Base-by-base conservation (phyloP, 148 eudicot genomes). In the Cornus florida region DNA sequence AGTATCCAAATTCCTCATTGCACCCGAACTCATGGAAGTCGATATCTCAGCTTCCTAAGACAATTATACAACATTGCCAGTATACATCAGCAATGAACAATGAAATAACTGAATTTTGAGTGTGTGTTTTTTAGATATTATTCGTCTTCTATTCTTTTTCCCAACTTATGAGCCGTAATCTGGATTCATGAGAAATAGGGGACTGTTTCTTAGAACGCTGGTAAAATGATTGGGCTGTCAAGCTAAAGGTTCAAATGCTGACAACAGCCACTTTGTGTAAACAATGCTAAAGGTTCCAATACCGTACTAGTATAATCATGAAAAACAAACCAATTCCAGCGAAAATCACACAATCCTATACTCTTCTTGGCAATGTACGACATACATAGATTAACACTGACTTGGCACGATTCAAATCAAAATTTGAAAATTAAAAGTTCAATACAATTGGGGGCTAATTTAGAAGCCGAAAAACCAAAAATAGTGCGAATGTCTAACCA, bases 11-110 rank as follows among this genome's bases (percentile, higher is more conserved):
- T 91, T 95, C 88, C 98, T 88, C 5, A 90, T 85, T 9, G 95
- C 88, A 24, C 90, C 94, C 22, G 94, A 81, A 67, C 79, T 81
- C 77, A 92, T 80, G 74, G 97, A 93, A 75, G 87, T 78, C 59
- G 94, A 90, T 83, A 95, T 95, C 86, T 95, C 98, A 67, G 97
- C 97, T 78, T 95, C 98, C 98, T 95, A 70, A 76, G 71, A 64
- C 83, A 73, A 78, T n/a, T 60, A 73, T 3, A 59, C 64, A 76
- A 19, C 13, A 80, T 43, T 77, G 43, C 48, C 68, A 35, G 68
- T 28, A 23, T 70, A 57, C 3, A 70, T 71, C 72, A 78, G 43
- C 66, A 77, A 38, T 75, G 16, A 64, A 14, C 24, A 9, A 64
- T 64, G 17, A 35, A 64, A 16, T 41, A 17, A 64, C 2, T 9